Base-by-base conservation (phyloP, 2,329 filamentous ascomycete genomes). In the Aspergillus quadrilineatus region DNA sequence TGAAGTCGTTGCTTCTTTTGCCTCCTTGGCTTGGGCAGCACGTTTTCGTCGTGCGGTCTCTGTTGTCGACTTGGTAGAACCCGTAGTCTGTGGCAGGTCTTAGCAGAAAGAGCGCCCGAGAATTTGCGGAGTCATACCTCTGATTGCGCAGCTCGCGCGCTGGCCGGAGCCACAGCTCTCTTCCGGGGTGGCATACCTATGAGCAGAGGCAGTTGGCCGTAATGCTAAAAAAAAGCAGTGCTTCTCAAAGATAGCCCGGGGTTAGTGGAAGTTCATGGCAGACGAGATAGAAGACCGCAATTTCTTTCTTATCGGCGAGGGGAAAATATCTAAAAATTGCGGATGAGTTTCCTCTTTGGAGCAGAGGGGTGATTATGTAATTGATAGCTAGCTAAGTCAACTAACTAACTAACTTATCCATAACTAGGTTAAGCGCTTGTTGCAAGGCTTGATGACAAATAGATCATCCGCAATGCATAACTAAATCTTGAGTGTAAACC, bases 111-210 rank as follows among this genome's bases (percentile, higher is more conserved):
- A 8, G 22, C 47, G 12, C 29, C 56, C 26, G 29, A 36, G 44
- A 49, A 17, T 28, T 50, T 62, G 57, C 55, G 56, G 57, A 60
- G 64, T 61, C 64, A 63, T 68, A 73, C 71, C 65, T 73, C 66
- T 58, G 68, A 64, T 47, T 67, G 62, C 51, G 64, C 61, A 54
- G 64, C 60, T 59, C 67, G 65, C 55, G 60, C 57, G 41, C 64
- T 62, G 39, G 66, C 64, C 54, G 69, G 58, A 57, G 69, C 61
- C 62, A 70, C 68, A 46, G 68, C 65, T 65, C 68, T 71, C 64
- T 64, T 71, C 59, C 71, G 71, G 57, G 73, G 73, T 59, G 73
- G 70, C 73, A 76, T 75, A 53, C 54, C 48, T 55, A 36, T 46
- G 22, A 41, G 34, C 17, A 42, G 48, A 22, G 42, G 22, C 1